Conservation (phyloP, 2,329 filamentous ascomycete species). For the Tolypocladium cylindrosporum region DNA sequence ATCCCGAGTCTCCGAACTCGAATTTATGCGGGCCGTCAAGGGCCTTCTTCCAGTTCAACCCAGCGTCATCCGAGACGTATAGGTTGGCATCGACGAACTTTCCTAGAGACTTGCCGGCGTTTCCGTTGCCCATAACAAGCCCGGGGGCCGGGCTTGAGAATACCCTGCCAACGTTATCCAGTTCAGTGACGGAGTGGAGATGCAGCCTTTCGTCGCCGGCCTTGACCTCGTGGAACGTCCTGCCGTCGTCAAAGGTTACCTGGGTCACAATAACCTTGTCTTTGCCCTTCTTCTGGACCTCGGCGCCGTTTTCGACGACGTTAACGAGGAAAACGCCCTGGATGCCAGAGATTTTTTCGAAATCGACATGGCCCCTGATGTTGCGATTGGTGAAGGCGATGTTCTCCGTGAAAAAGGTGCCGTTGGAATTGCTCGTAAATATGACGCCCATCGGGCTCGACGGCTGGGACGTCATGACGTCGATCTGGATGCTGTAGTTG, state of each 20-base stretch:
- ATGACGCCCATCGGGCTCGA: conserved; percentile 72
- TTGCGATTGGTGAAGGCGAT: conserved; percentile 89
- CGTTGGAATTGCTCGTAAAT: conserved; percentile 95
- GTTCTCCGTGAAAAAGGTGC: conserved; percentile 90
- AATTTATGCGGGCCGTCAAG: conserved; percentile 83
- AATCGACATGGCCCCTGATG: conserved; percentile 68
- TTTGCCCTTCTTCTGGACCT: conserved; percentile 47
- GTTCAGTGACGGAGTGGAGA: conserved; percentile 82
- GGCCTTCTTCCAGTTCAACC: conserved; percentile 69
- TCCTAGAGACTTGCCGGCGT: conserved; percentile 67
- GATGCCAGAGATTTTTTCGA: conserved; percentile 85
- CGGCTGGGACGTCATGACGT: conserved; percentile 65
- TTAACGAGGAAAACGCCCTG: conserved; percentile 92
- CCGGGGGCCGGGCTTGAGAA: conserved; percentile 93
- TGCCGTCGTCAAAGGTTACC: conserved; percentile 93
- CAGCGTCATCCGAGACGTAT: conserved; percentile 86
- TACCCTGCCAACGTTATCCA: conserved; percentile 72
- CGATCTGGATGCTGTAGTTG: conserved; percentile 94
- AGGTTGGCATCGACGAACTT: conserved; percentile 65
- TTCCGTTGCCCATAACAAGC: conserved; percentile 88
- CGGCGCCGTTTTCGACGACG: conserved; percentile 74
- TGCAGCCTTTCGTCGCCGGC: conserved; percentile 63
- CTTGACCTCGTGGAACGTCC: conserved; percentile 69
- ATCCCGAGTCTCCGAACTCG: conserved; percentile 90
- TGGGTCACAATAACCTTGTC: conserved; percentile 64